These are phyloP conservation scores for Malus asiatica DNA, from an alignment of 306 rosid species.

Conservation along the genomic window DNA sequence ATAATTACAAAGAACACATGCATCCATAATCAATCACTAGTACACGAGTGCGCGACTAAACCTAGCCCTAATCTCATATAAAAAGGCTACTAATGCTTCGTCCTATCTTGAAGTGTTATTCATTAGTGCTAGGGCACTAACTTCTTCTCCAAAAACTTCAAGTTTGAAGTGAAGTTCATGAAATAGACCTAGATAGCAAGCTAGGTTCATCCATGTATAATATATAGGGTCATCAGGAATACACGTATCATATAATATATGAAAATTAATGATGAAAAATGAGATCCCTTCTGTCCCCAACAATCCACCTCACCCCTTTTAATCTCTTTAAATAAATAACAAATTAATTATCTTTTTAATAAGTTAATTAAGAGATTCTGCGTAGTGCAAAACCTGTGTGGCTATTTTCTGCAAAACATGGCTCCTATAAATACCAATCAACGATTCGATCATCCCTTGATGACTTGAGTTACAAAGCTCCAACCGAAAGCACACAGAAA, in stretches of 20 bases:
- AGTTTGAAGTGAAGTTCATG: too few relatives aligned
- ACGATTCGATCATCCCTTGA: not conserved
- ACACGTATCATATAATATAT: not conserved
- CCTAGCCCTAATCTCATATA: too few relatives aligned
- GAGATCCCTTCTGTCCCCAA: constrained; percentile 15
- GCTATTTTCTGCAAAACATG: not conserved
- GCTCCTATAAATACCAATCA: not conserved
- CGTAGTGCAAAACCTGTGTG: not conserved
- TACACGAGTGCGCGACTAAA: too few relatives aligned
- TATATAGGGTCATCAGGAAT: not conserved
- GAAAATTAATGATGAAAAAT: constrained; percentile 20
- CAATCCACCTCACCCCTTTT: not conserved
- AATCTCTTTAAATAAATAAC: not conserved
- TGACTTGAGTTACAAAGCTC: not conserved
- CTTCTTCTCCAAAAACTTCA: too few relatives aligned
- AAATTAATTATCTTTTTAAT: too few relatives aligned
- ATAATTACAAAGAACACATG: too few relatives aligned
- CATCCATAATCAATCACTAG: too few relatives aligned
- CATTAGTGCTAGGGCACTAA: too few relatives aligned
- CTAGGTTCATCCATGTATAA: not conserved
- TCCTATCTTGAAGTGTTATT: too few relatives aligned
- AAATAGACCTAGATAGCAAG: not conserved
- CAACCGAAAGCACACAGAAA: not conserved
- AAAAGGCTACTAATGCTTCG: too few relatives aligned
- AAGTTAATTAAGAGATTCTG: not conserved